Conservation (phyloP, 2,329 filamentous ascomycete genomes). For the Talaromyces funiculosus region DNA sequence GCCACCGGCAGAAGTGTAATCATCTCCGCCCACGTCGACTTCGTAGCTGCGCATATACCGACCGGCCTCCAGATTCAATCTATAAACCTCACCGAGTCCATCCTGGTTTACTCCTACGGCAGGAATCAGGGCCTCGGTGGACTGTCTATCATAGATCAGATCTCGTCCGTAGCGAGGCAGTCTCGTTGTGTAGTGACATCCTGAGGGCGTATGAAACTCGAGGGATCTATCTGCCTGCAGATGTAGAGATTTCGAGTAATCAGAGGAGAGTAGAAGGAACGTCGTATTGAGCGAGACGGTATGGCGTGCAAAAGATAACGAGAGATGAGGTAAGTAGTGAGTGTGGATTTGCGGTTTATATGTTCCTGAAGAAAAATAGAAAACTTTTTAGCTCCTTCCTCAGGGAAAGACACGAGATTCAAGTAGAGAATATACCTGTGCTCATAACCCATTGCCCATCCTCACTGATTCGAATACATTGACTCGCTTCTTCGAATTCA, state of each 20-base stretch:
- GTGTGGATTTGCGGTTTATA: conserved; percentile 83
- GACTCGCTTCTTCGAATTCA: conserved; percentile 92
- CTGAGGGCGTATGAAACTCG: conserved; percentile 86
- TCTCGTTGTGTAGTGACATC: conserved; percentile 81
- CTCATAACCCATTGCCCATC: conserved; percentile 98
- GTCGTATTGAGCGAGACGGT: conserved; percentile 88
- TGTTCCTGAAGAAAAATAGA: conserved; percentile 45
- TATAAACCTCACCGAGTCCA: conserved; percentile 84
- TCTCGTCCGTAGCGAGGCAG: conserved; percentile 91
- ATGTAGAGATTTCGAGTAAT: conserved; percentile 92
- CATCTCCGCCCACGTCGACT: conserved; percentile 81
- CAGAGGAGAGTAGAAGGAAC: conserved; percentile 78
- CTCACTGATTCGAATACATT: conserved; percentile 82
- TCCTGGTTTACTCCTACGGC: conserved; percentile 81
- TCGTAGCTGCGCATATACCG: conserved; percentile 94
- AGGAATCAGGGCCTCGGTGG: conserved; percentile 79
- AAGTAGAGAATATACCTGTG: conserved; percentile 53
- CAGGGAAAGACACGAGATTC: neutral
- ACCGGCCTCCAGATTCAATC: conserved; percentile 84
- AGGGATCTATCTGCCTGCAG: conserved; percentile 85
- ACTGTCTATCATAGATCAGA: conserved; percentile 73
- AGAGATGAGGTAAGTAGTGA: conserved; percentile 89
- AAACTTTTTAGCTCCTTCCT: neutral
- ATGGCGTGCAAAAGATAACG: conserved; percentile 88
- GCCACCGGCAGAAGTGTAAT: conserved; percentile 59